A percentile compares a stretch with the other conserved stretches of the same genome.
phyloP scores from a whole-genome alignment of 192 early-diverging fungal species.

The Gonapodya prolifera region DNA sequence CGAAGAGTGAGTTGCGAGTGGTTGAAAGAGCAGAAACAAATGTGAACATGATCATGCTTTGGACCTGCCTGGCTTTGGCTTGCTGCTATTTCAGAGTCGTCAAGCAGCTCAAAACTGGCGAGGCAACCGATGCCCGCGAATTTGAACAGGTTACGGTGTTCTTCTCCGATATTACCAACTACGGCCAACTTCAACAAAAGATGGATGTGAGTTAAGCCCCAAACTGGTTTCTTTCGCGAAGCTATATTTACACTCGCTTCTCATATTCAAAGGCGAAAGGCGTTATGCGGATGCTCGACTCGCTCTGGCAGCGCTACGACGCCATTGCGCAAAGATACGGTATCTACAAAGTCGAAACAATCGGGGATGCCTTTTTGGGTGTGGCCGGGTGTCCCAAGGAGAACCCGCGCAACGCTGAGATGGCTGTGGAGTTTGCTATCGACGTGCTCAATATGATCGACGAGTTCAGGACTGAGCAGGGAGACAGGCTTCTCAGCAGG shows the following conservation, averaged over 20 bases:
- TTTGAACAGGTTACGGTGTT: constrained; percentile 26
- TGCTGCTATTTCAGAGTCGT: constrained; percentile 9
- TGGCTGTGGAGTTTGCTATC: not conserved
- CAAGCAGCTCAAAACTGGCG: constrained; percentile 22
- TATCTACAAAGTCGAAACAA: not conserved
- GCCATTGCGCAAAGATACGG: not conserved
- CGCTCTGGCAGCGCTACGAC: not conserved
- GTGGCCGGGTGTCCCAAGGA: not conserved
- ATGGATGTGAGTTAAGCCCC: not conserved
- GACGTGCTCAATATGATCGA: not conserved
- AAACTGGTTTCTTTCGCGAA: not conserved
- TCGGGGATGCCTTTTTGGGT: not conserved
- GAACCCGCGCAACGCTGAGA: not conserved
- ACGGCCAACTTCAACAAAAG: not conserved
- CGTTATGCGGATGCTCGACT: not conserved
- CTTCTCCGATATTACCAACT: constrained; percentile 30
- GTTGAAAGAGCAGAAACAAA: too few species aligned
- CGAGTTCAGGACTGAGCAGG: not conserved
- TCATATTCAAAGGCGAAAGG: constrained; percentile 12
- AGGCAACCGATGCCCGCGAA: constrained; percentile 19
- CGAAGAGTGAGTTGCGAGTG: not conserved
- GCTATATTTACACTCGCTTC: constrained; percentile 11
- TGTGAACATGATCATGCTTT: not conserved
- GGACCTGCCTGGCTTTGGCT: not conserved
- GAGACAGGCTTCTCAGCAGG: not conserved